Evolutionary conservation across 495 filamentous ascomycete genomes (phyloP), one percentile per base, ranked within the genome.

Genomic region (Terfezia boudieri): DNA sequence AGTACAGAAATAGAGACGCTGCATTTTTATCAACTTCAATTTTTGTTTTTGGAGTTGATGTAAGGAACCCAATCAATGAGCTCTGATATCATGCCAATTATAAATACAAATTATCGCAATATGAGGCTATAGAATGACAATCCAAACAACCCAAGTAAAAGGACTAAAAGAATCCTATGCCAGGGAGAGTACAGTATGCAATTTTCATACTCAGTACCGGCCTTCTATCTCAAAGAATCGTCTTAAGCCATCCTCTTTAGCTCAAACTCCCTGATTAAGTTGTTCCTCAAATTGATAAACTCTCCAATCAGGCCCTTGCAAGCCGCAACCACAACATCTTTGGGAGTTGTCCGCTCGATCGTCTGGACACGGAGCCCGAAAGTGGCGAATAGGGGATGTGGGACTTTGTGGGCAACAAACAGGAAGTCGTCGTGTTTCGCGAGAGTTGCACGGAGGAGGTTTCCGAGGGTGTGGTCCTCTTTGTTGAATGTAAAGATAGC

Each of bases 401-500:
- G 79, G 20, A 85, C 81, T 69, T 86, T 86, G 74, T 96, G 96
- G 4, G 77, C 90, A 49, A 86, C 79, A 69, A 94, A 90, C 57
- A 77, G 67, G 55, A 96, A 84, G 64, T 93, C 77, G 10, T 74
- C 71, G 52, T 80, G 80, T 64, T 84, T 79, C 61, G 85, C 74
- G 49, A 96, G 82, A 57, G 84, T 83, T 53, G 80, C 76, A 55
- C 79, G 76, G 46, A 99, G 76, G 56, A 96, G 74, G 65, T 96
- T 95, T 56, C 79, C 90, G 49, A 99, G 75, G 0, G 92, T 96
- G 68, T 96, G 90, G 65, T 99, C 92, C 65, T 99, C 92, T 68
- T 94, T 95, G 66, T 85, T 80, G 70, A 99, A 82, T 53, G 80
- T 82, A 71, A 99, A 96, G 65, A 93, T 82, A 16, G 86, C 81